phyloP scores from a whole-genome alignment of 805 yeast genomes.

The Candida maris region DNA sequence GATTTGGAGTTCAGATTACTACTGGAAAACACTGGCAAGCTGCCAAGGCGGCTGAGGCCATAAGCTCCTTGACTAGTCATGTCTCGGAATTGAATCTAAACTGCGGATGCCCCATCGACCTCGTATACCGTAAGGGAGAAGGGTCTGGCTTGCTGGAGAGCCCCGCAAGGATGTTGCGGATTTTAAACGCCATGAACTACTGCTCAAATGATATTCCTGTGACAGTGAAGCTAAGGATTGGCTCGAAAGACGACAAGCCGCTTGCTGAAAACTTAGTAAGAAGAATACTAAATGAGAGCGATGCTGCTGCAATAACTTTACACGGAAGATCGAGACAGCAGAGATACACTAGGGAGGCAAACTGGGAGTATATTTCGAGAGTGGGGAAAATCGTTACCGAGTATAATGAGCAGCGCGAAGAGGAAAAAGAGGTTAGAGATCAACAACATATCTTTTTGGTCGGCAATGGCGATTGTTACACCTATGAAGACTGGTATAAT shows the following conservation, averaged over 20 bases:
- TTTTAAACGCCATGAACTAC: conserved; percentile 84
- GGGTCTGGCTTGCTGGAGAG: conserved; percentile 92
- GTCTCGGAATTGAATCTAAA: conserved; percentile 86
- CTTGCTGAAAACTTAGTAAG: conserved; percentile 78
- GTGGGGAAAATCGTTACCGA: conserved; percentile 68
- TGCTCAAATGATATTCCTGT: conserved; percentile 88
- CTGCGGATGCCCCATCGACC: conserved; percentile 97
- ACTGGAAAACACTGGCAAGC: conserved; percentile 92
- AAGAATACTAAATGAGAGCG: conserved; percentile 71
- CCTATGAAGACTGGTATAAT: conserved; percentile 82
- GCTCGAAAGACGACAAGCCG: conserved; percentile 79
- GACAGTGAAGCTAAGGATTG: conserved; percentile 89
- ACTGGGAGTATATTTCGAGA: conserved; percentile 84
- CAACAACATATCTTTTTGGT: conserved; percentile 70
- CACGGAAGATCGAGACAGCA: conserved; percentile 98
- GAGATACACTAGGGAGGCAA: conserved; percentile 85
- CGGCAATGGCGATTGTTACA: conserved; percentile 93
- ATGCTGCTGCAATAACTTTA: conserved; percentile 84
- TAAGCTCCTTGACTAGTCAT: conserved; percentile 51
- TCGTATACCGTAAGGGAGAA: conserved; percentile 90
- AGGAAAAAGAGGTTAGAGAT: conserved; percentile 57
- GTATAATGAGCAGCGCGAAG: conserved; percentile 50
- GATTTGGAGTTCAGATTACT: conserved; percentile 93
- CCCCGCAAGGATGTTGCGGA: conserved; percentile 74
- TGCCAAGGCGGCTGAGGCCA: conserved; percentile 83